Base-by-base conservation (phyloP, 2,329 filamentous ascomycete genomes). In the Claviceps purpurea region DNA sequence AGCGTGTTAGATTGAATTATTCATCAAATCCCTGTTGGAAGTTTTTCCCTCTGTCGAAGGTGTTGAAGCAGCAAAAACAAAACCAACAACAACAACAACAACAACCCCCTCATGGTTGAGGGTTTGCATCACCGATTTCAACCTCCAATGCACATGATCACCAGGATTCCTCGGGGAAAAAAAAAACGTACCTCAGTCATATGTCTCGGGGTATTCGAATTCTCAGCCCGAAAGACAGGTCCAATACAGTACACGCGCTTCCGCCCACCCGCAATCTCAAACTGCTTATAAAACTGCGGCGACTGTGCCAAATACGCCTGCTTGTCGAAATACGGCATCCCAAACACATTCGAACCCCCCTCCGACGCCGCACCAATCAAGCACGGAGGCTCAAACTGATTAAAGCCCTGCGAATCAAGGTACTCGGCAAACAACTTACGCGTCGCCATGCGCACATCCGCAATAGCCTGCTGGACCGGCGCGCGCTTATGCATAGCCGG, bases 301-400 rank as follows among this genome's bases (percentile, higher is more conserved):
- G 81, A 85, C 66, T 90, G 87, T 5, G 87, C 87, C 20, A 93
- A 75, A 65, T 75, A 93, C 1, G 89, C 91, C 58, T 85, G 80
- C 63, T 85, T 81, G 59, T 85, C 87, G 67, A 97, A 97, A 71
- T 97, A 97, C 44, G 84, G 83, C 60, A 97, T 75, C 60, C 84
- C 78, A 68, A 98, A 97, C 42, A 97, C 91, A 65, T 91, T 94
- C 59, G 83, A 83, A 58, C 93, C 93, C 61, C 93, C 91, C 71
- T 98, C 93, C 4, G 89, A 93, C 4, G 93, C 87, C 14, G 91
- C 86, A 49, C 85, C 90, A 52, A 95, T 87, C 44, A 98, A 75
- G 67, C 89, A 91, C 10, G 93, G 89, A 2, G 90, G 87, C 66
- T 95, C 88, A 62, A 96, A 89, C 67, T 87, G 81, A 57, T 84